phyloP scores from a whole-genome alignment of 331 rosid species.

The Spiraea crenata region DNA sequence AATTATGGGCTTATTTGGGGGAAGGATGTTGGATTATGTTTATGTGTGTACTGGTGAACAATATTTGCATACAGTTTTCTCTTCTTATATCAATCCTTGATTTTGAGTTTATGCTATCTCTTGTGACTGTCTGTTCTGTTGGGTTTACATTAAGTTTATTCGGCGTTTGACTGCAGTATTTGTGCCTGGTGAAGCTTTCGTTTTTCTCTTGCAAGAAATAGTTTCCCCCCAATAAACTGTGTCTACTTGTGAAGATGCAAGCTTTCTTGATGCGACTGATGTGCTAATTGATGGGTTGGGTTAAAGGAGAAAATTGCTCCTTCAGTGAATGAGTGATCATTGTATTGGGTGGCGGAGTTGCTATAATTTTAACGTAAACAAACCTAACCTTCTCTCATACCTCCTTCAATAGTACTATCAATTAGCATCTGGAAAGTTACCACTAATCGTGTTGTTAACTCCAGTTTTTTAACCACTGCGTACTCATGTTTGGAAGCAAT shows the following conservation, averaged over 20 bases:
- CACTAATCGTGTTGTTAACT: not conserved
- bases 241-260: not conserved
- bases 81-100: slow-evolving; percentile 11
- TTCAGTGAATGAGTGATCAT: not conserved
- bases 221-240: not conserved
- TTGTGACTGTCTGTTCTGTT: slow-evolving; percentile 6
- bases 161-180: not conserved
- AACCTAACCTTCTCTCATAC: too few relatives aligned
- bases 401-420: too few relatives aligned
- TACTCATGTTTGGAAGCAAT: not conserved
- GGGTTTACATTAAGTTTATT: slow-evolving; percentile 16
- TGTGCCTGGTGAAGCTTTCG: not conserved
- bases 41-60: slow-evolving; percentile 17
- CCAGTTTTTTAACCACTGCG: not conserved
- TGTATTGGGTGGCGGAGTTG: not conserved
- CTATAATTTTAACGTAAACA: too few relatives aligned
- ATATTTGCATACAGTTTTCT: slow-evolving; percentile 15
- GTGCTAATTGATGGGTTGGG: too few relatives aligned
- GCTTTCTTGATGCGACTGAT: not conserved
- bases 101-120: slow-evolving; percentile 4
- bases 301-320: not conserved
- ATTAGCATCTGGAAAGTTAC: not conserved
- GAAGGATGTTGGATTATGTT: slow-evolving; percentile 21
- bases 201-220: not conserved
- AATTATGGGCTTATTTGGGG: slow-evolving; percentile 22